Base-by-base conservation (phyloP, 495 filamentous ascomycete genomes). In the Penicillium robsamsonii region DNA sequence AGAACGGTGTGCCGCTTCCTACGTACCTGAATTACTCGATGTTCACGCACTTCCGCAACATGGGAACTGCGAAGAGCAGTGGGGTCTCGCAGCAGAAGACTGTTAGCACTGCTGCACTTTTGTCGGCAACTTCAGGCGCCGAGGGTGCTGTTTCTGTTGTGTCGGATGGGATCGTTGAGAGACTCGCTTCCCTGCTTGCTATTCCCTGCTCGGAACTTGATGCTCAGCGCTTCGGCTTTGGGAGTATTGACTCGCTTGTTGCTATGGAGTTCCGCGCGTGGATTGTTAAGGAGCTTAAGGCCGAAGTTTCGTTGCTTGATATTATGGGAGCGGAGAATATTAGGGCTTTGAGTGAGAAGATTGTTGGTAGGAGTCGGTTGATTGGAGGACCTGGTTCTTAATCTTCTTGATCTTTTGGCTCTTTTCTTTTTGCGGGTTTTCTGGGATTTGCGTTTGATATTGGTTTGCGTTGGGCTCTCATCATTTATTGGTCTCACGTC, bases 251-350 rank as follows among this genome's bases (percentile, higher is more conserved):
- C 48, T 78, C 75, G 0, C 62, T 81, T 11, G 69, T 81, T 6
- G 68, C 72, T 5, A 75, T 82, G 55, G 79, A 81, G 53, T 62
- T 82, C 43, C 64, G 76, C 9, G 70, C 64, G 5, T 81, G 79
- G 77, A 75, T 68, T 29, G 50, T 69, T 13, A 70, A 70, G 29
- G 60, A 59, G 18, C 50, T 79, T 2, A 68, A 63, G 27, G 62
- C 69, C 10, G 74, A 79, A 0, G 58, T 79, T 8, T 70, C 64
- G 25, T 57, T 76, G 40, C 50, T 77, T 24, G 74, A 79, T 40
- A 67, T 79, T 30, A 68, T 72, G 58, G 69, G 67, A 2, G 64
- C 67, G 5, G 59, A 57, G 51, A 70, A 62, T 46, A 62, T 70
- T 24, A 52, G 38, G 4, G 47, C 56, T 10, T 53, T 70, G 20